Conservation (phyloP, 1,284 basidiomycete species). For the Cerrena zonata region DNA sequence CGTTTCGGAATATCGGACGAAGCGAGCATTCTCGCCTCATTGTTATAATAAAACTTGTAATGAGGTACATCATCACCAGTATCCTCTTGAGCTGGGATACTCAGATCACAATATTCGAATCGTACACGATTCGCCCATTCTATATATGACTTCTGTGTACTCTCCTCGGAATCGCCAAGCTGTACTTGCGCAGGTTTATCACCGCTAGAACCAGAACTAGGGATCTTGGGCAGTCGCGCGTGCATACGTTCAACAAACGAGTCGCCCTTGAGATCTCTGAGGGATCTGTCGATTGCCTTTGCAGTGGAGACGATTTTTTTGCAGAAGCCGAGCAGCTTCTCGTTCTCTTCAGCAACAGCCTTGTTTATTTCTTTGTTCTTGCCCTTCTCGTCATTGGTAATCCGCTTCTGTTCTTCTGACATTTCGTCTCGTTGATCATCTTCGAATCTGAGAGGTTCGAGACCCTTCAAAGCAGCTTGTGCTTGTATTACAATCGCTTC, state of each 20-base stretch:
- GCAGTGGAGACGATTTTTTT: conserved; percentile 75
- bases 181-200: conserved; percentile 35
- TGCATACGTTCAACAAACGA: conserved; percentile 75
- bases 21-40: conserved; percentile 73
- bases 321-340: conserved; percentile 64
- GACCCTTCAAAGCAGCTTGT: conserved; percentile 76
- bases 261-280: conserved; percentile 80
- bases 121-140: conserved; percentile 75
- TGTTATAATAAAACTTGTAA: conserved; percentile 75
- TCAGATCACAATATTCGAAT: conserved; percentile 85
- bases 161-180: conserved; percentile 58
- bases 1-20: conserved; percentile 79
- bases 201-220: conserved; percentile 39
- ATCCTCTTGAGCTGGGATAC: conserved; percentile 39
- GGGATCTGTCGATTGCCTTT: conserved; percentile 75
- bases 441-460: conserved; percentile 55
- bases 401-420: conserved; percentile 79
- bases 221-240: conserved; percentile 67
- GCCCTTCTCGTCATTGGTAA: conserved; percentile 57
- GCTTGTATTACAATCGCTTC: conserved; percentile 87
- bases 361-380: conserved; percentile 50
- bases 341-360: conserved; percentile 57
- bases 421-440: conserved; percentile 54
- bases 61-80: conserved; percentile 52
- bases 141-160: conserved; percentile 63